phyloP scores from a whole-genome alignment of 495 filamentous ascomycete species.

The Aspergillus sclerotiicarbonarius region DNA sequence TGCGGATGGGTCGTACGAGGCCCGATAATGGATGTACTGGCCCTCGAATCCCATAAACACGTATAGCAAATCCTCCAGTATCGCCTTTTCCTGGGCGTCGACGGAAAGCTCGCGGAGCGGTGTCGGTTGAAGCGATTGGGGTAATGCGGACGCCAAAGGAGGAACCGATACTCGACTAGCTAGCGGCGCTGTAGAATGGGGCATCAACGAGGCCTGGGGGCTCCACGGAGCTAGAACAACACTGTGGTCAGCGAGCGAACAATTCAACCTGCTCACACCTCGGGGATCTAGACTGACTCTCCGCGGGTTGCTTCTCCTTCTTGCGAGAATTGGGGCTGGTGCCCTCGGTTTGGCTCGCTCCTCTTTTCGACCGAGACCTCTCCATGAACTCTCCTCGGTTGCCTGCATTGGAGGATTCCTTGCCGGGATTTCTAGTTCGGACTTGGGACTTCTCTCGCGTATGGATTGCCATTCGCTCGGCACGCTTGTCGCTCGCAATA shows the following conservation, averaged over 20 bases:
- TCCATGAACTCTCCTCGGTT: constrained; percentile 46
- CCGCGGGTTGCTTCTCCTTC: constrained; percentile 37
- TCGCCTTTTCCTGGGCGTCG: constrained; percentile 77
- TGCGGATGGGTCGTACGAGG: constrained; percentile 73
- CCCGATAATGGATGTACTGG: constrained; percentile 85
- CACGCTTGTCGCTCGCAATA: constrained; percentile 34
- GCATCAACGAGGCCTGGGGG: constrained; percentile 75
- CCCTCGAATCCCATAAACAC: constrained; percentile 99
- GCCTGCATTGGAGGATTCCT: constrained; percentile 47
- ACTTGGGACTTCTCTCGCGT: constrained; percentile 62
- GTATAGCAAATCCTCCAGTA: constrained; percentile 87
- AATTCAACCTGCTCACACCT: background rate
- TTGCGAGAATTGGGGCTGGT: constrained; percentile 36
- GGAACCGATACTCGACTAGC: constrained; percentile 83
- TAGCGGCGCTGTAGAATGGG: constrained; percentile 84
- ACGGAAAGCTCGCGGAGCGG: constrained; percentile 70
- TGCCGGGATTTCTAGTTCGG: constrained; percentile 64
- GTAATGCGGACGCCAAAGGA: constrained; percentile 70
- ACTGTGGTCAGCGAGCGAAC: constrained; percentile 21
- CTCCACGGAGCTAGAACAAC: constrained; percentile 64
- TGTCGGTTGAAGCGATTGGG: constrained; percentile 66
- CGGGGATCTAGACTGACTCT: constrained; percentile 29
- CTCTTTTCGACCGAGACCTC: constrained; percentile 40
- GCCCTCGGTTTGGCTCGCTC: constrained; percentile 31
- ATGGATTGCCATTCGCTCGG: constrained; percentile 52